Evolutionary conservation across 2,329 filamentous ascomycete species (phyloP), one percentile per base, ranked within the genome.

Genomic region (Neonectria hederae): DNA sequence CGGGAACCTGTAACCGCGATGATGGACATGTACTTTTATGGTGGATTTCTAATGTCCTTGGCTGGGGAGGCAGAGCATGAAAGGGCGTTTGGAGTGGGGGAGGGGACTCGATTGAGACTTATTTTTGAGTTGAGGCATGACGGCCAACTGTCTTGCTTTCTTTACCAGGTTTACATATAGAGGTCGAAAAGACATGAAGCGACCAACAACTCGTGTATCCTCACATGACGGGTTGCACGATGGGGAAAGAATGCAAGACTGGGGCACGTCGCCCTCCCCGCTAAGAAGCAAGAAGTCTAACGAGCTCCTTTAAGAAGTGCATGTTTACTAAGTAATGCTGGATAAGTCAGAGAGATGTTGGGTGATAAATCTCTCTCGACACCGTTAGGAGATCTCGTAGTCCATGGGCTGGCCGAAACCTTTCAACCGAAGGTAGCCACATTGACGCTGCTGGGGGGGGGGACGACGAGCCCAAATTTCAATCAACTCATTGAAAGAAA

Each of bases 1-100:
- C 48, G 54, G 60, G 56, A 55, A 62, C 42, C 35, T 58, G 57
- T 63, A 64, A 54, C 56, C 58, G 66, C 65, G 65, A 74, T 43
- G 71, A 74, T 67, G 65, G 65, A 67, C 65, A 73, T 74, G 72
- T 74, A 74, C 70, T 74, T 72, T 63, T 74, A 74, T 59, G 69
- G 68, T 56, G 63, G 59, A 62, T 66, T 71, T 71, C 40, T 69
- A 69, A 73, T 74, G 72, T 72, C 66, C 72, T 67, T 71, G 68
- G 66, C 62, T 45, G 66, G 55, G 65, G 68, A 72, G 69, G 64
- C 65, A 72, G 70, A 73, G 68, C 69, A 72, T 74, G 70, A 62
- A 70, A 68, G 70, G 72, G 72, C 71, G 72, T 74, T 71, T 65
- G 62, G 70, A 69, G 68, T 61, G 65, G 55, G 26, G 55, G 48